Evolutionary conservation across 371 early-diverging fungal species (phyloP).

Genomic region (Mucor sp.): DNA sequence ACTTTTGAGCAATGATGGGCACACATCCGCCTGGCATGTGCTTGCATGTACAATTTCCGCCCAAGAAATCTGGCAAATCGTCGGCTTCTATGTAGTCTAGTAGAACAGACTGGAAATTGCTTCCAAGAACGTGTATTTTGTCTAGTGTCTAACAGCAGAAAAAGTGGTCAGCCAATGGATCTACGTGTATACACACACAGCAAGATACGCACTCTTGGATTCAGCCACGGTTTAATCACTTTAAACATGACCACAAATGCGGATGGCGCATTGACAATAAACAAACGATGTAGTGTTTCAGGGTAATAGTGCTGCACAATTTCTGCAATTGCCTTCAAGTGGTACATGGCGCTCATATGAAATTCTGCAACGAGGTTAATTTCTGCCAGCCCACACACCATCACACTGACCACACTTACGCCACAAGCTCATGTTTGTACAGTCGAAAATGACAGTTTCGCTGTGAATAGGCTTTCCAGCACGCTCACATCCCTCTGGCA

Average conservation of each 20-base stretch:
- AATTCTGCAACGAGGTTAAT: conserved; percentile 50
- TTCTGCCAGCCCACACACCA: background rate
- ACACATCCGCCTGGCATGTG: conserved; percentile 78
- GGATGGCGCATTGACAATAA: conserved; percentile 79
- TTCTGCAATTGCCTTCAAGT: conserved; percentile 70
- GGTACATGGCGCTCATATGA: conserved; percentile 70
- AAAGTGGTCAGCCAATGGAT: no score
- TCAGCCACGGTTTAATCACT: conserved; percentile 75
- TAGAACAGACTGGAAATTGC: conserved; percentile 57
- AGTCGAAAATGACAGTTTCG: conserved; percentile 82
- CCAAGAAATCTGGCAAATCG: conserved; percentile 73
- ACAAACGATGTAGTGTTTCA: conserved; percentile 75
- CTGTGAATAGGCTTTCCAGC: conserved; percentile 68
- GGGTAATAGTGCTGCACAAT: conserved; percentile 81
- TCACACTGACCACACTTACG: conserved; percentile 41
- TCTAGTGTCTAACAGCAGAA: conserved; percentile 53
- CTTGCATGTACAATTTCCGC: conserved; percentile 74
- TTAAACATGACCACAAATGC: conserved; percentile 79
- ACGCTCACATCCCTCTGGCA: conserved; percentile 68
- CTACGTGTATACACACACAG: no score
- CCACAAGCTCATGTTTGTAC: conserved; percentile 70
- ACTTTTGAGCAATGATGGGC: conserved; percentile 33
- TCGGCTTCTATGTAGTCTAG: conserved; percentile 71
- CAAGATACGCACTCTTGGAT: conserved; percentile 53
- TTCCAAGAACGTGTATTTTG: conserved; percentile 74